Conservation (phyloP, 225 moss, liverwort and hornwort genomes). For the Takakia lepidozioides region DNA sequence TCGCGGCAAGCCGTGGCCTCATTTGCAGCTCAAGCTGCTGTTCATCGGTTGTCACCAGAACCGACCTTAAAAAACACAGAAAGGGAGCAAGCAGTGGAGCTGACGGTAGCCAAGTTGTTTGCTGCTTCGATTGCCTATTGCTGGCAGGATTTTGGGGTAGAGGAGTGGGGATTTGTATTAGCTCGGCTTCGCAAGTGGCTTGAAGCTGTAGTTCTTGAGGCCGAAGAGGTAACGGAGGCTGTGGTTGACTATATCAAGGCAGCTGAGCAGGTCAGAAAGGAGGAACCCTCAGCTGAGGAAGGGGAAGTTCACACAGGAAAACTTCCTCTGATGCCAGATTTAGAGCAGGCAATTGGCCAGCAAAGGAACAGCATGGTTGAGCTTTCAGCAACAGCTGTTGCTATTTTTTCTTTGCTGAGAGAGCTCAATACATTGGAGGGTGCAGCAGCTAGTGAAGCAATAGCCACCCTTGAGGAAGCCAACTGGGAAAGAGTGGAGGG, state of each 20-base stretch:
- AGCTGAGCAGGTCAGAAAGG: not conserved
- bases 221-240: conserved; percentile 82
- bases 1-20: conserved; percentile 34
- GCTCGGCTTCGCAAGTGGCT: conserved; percentile 71
- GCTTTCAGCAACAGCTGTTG: conserved; percentile 58
- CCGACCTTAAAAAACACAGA: conserved; percentile 11
- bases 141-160: conserved; percentile 69
- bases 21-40: conserved; percentile 31
- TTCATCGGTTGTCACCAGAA: conserved; percentile 24
- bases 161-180: conserved; percentile 75
- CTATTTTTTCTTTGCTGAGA: conserved; percentile 65
- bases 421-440: conserved; percentile 51
- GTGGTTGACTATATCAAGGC: conserved; percentile 37
- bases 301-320: too few relatives aligned
- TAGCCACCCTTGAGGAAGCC: conserved; percentile 33
- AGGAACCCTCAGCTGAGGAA: not conserved
- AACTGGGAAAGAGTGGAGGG: conserved; percentile 68
- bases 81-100: conserved; percentile 27
- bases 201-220: conserved; percentile 67
- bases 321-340: conserved; percentile 5
- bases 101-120: conserved; percentile 65
- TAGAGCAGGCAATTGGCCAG: conserved; percentile 12
- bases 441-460: conserved; percentile 33
- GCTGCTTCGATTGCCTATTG: conserved; percentile 71
- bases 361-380: conserved; percentile 35